These are phyloP conservation scores for Agaricus blazei DNA, from an alignment of 768 basidiomycete genomes.

Conservation along the genomic window DNA sequence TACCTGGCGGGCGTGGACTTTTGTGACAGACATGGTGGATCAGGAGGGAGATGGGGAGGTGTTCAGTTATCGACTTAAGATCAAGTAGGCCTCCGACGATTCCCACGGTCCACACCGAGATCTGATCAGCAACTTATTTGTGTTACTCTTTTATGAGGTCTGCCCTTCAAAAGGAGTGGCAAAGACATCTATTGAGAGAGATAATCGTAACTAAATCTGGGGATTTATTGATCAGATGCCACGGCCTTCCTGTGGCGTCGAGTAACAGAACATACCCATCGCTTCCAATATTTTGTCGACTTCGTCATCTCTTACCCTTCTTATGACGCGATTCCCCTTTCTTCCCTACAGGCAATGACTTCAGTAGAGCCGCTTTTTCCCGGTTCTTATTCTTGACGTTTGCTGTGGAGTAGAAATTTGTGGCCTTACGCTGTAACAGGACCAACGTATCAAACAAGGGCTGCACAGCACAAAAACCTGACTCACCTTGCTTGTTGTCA, in stretches of 20 bases:
- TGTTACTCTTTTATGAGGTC: not conserved
- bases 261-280: conserved; percentile 4
- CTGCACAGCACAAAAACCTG: conserved; percentile 4
- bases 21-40: conserved; percentile 82
- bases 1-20: conserved; percentile 92
- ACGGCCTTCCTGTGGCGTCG: conserved; percentile 6
- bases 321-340: conserved; percentile 35
- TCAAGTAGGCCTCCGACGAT: conserved; percentile 29
- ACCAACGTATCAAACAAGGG: conserved; percentile 5
- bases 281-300: not conserved
- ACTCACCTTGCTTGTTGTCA: conserved; percentile 89
- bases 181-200: not conserved
- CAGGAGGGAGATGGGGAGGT: conserved; percentile 20
- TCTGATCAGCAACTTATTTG: not conserved
- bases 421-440: conserved; percentile 64
- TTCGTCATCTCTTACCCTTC: conserved; percentile 17
- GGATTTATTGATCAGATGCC: conserved; percentile 5
- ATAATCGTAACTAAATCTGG: conserved; percentile 3
- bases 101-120: conserved; percentile 30
- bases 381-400: conserved; percentile 90
- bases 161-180: no score
- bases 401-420: conserved; percentile 81
- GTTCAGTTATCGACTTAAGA: conserved; percentile 29
- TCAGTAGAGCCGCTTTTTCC: conserved; percentile 54
- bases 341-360: conserved; percentile 50